Evolutionary conservation across 129 eudicot genomes (phyloP).

Genomic region (Saussurea involucrata): DNA sequence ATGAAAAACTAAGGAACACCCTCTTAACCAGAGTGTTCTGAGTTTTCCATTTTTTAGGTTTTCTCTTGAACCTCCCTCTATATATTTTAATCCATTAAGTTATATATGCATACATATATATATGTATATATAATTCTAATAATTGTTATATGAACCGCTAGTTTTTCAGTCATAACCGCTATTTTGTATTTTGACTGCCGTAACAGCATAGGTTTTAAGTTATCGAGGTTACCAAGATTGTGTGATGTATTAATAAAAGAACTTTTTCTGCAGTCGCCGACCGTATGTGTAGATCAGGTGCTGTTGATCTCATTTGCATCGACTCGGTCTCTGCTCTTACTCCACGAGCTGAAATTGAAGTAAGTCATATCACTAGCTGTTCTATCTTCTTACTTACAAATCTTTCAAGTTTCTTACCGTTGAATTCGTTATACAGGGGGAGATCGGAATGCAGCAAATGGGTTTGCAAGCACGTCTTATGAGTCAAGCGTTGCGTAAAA

Average conservation of each 20-base stretch:
- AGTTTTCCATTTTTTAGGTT: no score
- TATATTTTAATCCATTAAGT: no score
- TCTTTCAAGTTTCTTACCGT: background rate
- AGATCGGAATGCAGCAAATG: constrained; percentile 99
- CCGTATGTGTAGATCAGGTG: constrained; percentile 99
- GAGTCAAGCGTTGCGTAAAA: constrained; percentile 98
- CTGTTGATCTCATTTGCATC: constrained; percentile 92
- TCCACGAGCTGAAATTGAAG: constrained; percentile 99
- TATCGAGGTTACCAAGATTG: background rate
- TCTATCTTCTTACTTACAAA: background rate
- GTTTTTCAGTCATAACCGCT: no score
- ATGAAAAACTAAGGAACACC: no score
- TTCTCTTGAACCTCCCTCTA: no score
- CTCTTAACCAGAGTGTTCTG: no score
- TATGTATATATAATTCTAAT: no score
- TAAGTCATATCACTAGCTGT: constrained; percentile 19
- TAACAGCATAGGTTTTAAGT: background rate
- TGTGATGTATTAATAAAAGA: constrained; percentile 8
- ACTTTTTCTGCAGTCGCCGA: constrained; percentile 68
- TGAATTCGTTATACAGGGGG: constrained; percentile 54
- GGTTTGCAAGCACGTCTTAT: constrained; percentile 99
- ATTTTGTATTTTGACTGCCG: no score
- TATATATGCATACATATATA: no score
- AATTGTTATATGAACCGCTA: no score
- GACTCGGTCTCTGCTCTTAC: constrained; percentile 99